Conservation (phyloP, 73 alveolate genomes). For the Paramecium sexaurelia region DNA sequence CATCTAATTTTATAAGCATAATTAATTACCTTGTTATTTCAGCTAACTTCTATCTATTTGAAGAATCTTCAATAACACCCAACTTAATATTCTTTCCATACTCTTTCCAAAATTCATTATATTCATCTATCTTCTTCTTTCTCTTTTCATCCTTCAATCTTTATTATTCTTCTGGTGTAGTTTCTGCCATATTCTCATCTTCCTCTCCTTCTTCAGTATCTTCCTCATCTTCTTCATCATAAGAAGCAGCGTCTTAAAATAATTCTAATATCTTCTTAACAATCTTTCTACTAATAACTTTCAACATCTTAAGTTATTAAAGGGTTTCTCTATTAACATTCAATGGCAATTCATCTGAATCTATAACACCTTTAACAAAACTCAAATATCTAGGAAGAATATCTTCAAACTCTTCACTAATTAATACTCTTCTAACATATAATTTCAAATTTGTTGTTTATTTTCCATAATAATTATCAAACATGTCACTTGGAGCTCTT, state of each 20-base stretch:
- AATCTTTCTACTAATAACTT: slow-evolving; percentile 96
- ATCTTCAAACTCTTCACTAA: slow-evolving; percentile 98
- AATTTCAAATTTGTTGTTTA: slow-evolving; percentile 93
- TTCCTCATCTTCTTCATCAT: slow-evolving; percentile 92
- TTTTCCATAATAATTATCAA: slow-evolving; percentile 96
- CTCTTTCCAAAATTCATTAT: slow-evolving; percentile 94
- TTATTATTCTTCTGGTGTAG: slow-evolving; percentile 80
- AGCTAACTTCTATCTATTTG: slow-evolving; percentile 97
- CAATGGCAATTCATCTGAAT: slow-evolving; percentile 99
- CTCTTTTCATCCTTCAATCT: slow-evolving; percentile 79
- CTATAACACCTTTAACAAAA: slow-evolving; percentile 98
- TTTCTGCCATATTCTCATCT: slow-evolving; percentile 77
- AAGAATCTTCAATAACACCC: slow-evolving; percentile 98
- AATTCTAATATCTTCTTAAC: slow-evolving; percentile 92
- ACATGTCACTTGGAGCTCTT: slow-evolving; percentile 94
- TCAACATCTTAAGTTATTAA: slow-evolving; percentile 95
- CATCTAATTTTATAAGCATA: slow-evolving; percentile 84
- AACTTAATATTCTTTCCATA: slow-evolving; percentile 97
- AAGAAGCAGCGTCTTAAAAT: slow-evolving; percentile 91
- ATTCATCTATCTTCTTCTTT: slow-evolving; percentile 70
- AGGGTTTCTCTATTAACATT: slow-evolving; percentile 99
- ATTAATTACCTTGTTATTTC: slow-evolving; percentile 88
- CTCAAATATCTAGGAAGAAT: slow-evolving; percentile 97
- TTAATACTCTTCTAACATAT: slow-evolving; percentile 98
- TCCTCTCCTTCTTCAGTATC: slow-evolving; percentile 90